Base-by-base conservation (phyloP, 2,329 filamentous ascomycete species). In the Trichoderma atroviride region DNA sequence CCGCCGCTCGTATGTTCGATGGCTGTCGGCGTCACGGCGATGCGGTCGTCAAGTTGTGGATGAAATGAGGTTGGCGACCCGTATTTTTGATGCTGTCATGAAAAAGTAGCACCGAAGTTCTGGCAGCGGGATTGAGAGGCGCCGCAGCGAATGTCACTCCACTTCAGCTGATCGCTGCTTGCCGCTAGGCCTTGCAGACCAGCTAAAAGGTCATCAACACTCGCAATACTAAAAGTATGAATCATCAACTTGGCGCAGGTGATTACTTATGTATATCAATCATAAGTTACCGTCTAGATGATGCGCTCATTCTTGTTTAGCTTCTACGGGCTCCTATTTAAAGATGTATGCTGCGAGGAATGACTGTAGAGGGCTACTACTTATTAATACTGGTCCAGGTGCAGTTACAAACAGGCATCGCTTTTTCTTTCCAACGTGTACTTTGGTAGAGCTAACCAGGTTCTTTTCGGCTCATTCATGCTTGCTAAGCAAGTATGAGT, bases 391-490 rank as follows among this genome's bases (percentile, higher is more conserved):
- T 14, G 31, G 22, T 24, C 31, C 27, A 27, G 52, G 2, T 65
- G 29, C 35, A 40, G 35, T 57, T 29, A 43, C 11, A 43, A 43
- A 65, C 24, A n/a, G 6, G 50, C 35, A 33, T 65, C 35, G 53
- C 37, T 57, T 65, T 47, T 56, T 22, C 14, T 55, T 31, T 47
- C 29, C 52, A 65, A 57, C 31, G 27, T 65, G 16, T 65, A 65
- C 60, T 50, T 47, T 43, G 13, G 35, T 59, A 40, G 29, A 53
- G 27, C 40, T 35, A 59, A 59, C 55, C 55, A 59, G 55, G 14
- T 40, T 7, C 29, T 53, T 7, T 11, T n/a, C 14, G 27, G 53
- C 9, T 65, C 53, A 14, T 11, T 37, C 22, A 53, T 27, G 9
- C 40, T 27, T 53, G 16, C 31, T 6, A 27, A 33, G 47, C n/a